Conservation (phyloP, 345 rosid genomes). For the Microthlaspi erraticum region DNA sequence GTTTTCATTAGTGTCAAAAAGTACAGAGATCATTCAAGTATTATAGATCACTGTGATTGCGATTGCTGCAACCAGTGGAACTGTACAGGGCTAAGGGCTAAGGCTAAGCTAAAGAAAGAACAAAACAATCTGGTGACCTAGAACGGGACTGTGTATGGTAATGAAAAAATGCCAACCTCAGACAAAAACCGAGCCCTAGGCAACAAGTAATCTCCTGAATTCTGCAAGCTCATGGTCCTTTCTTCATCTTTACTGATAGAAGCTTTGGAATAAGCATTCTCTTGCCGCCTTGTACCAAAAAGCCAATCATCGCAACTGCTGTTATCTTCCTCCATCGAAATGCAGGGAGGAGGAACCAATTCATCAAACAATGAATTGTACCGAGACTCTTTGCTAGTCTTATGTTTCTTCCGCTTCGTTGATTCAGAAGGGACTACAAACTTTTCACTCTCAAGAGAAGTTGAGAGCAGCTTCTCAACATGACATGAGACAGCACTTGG, state of each 20-base stretch:
- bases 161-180: slow-evolving; percentile 53
- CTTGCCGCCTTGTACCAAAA: slow-evolving; percentile 33
- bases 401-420: slow-evolving; percentile 23
- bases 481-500: not conserved
- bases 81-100: slow-evolving; percentile 36
- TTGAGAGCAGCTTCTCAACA: not conserved
- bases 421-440: not conserved
- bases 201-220: slow-evolving; percentile 11
- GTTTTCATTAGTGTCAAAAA: slow-evolving; percentile 6
- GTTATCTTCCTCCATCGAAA: slow-evolving; percentile 9
- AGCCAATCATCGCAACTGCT: slow-evolving; percentile 65
- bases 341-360: slow-evolving; percentile 51
- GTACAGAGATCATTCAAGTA: slow-evolving; percentile 7
- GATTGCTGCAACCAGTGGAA: slow-evolving; percentile 24
- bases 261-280: not conserved
- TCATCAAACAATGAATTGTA: slow-evolving; percentile 50
- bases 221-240: not conserved
- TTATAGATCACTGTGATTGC: slow-evolving; percentile 27
- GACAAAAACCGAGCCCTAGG: slow-evolving; percentile 52
- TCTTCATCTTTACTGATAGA: not conserved
- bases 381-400: slow-evolving; percentile 26
- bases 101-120: slow-evolving; percentile 30
- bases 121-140: slow-evolving; percentile 36
- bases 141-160: slow-evolving; percentile 69
- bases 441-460: not conserved